phyloP scores from a whole-genome alignment of 75 land plant species.

The Sequoiadendron giganteum region DNA sequence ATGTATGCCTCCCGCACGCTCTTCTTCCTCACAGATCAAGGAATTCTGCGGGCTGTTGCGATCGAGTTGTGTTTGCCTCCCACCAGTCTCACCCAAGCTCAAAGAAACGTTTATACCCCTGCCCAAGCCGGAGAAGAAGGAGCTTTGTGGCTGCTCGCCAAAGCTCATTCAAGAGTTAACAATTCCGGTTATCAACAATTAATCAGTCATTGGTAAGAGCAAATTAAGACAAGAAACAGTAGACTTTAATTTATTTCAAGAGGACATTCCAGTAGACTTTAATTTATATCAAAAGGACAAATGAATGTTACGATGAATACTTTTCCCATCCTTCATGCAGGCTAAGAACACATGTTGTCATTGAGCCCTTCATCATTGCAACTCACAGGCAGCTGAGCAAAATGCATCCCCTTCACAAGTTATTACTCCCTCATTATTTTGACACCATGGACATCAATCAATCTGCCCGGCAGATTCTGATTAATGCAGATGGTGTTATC shows the following conservation, averaged over 20 bases:
- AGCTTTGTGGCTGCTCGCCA: constrained; percentile 24
- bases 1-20: constrained; percentile 24
- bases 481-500: constrained; percentile 29
- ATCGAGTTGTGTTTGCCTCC: constrained; percentile 25
- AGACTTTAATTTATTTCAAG: background rate
- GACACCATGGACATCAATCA: constrained; percentile 47
- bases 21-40: constrained; percentile 17
- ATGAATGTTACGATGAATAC: too few relatives aligned
- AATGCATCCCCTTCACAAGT: constrained; percentile 28
- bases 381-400: constrained; percentile 36
- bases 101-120: constrained; percentile 40
- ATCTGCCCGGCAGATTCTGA: constrained; percentile 24
- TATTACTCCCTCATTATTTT: constrained; percentile 26
- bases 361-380: constrained; percentile 41
- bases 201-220: constrained; percentile 20
- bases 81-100: background rate
- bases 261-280: too few relatives aligned
- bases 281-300: background rate
- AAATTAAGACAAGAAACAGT: background rate
- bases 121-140: constrained; percentile 17
- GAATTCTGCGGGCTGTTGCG: constrained; percentile 16
- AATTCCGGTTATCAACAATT: constrained; percentile 21
- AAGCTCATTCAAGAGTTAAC: constrained; percentile 11
- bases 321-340: constrained; percentile 9
- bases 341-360: constrained; percentile 29